Evolutionary conservation across 805 yeast genomes (phyloP).

Genomic region (Nakazawaea siamensis): DNA sequence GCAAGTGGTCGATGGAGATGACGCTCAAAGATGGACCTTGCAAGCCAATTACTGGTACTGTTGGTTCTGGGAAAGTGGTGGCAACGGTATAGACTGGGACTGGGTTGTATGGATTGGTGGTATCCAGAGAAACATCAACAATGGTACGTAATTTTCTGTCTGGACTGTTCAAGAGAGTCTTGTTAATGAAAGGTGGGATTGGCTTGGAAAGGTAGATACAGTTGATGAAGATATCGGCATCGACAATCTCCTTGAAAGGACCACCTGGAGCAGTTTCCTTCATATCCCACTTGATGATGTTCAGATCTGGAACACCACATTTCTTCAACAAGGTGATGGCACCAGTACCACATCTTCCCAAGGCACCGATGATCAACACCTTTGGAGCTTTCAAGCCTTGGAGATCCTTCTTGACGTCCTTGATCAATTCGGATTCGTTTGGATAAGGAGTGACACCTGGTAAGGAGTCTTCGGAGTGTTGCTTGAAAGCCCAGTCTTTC

Average conservation of each 20-base stretch:
- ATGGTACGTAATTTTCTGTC: conserved; percentile 81
- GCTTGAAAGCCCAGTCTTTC: conserved; percentile 91
- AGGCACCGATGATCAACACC: conserved; percentile 88
- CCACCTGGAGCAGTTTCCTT: conserved; percentile 96
- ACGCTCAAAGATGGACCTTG: conserved; percentile 85
- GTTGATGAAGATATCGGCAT: conserved; percentile 85
- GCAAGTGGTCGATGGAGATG: conserved; percentile 92
- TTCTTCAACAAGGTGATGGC: conserved; percentile 78
- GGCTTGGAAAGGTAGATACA: conserved; percentile 93
- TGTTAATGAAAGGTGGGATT: conserved; percentile 84
- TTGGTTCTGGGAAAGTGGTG: conserved; percentile 86
- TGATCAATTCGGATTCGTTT: conserved; percentile 66
- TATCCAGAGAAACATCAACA: conserved; percentile 97
- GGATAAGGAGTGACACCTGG: conserved; percentile 79
- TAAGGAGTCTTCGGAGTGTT: conserved; percentile 59
- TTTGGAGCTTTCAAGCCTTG: conserved; percentile 62
- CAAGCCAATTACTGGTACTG: conserved; percentile 73
- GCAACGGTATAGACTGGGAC: conserved; percentile 88
- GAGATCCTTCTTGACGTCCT: conserved; percentile 58
- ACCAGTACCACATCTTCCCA: conserved; percentile 98
- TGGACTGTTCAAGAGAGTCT: conserved; percentile 53
- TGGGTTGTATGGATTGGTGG: conserved; percentile 97
- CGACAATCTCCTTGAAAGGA: conserved; percentile 87
- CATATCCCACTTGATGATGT: conserved; percentile 92
- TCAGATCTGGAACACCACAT: conserved; percentile 81